Conservation (phyloP, 2,329 filamentous ascomycete genomes). For the Scopulariopsis brevicaulis region DNA sequence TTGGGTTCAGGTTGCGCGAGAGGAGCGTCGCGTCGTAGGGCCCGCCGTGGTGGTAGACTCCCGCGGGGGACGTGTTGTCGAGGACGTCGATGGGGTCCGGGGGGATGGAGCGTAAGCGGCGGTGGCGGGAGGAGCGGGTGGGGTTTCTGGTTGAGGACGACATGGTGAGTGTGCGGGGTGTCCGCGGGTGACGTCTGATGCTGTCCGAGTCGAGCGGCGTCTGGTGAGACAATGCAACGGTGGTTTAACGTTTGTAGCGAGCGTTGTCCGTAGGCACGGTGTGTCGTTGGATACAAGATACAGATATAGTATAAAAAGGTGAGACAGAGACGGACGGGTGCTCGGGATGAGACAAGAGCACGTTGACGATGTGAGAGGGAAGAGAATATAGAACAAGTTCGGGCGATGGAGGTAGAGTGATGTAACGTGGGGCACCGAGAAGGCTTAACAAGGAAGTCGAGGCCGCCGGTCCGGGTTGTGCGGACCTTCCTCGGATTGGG, state of each 20-base stretch:
- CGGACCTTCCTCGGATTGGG: too few relatives aligned
- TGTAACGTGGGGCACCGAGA: too few relatives aligned
- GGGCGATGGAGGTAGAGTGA: too few relatives aligned
- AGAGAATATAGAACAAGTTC: neutral
- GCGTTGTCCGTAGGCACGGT: neutral
- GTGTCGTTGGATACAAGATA: neutral
- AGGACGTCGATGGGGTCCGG: conserved; percentile 72
- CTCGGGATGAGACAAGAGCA: neutral
- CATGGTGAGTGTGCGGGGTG: conserved; percentile 53
- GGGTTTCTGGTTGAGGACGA: conserved; percentile 40
- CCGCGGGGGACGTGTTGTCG: conserved; percentile 45
- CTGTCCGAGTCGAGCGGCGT: too few relatives aligned
- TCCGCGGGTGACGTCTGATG: neutral
- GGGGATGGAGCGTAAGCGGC: neutral
- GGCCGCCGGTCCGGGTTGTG: too few relatives aligned
- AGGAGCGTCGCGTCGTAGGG: conserved; percentile 78
- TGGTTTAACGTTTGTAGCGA: neutral
- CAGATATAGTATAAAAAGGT: neutral
- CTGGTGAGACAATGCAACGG: too few relatives aligned
- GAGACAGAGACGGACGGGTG: neutral
- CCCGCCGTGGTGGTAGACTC: conserved; percentile 76
- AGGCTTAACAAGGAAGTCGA: too few relatives aligned
- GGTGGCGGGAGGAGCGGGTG: neutral
- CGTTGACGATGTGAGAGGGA: neutral
- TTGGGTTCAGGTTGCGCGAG: conserved; percentile 55